A percentile compares a stretch with the other conserved stretches of the same genome.
Conservation (phyloP, 441 rosid genomes). For the Syzygium syzygioides region DNA sequence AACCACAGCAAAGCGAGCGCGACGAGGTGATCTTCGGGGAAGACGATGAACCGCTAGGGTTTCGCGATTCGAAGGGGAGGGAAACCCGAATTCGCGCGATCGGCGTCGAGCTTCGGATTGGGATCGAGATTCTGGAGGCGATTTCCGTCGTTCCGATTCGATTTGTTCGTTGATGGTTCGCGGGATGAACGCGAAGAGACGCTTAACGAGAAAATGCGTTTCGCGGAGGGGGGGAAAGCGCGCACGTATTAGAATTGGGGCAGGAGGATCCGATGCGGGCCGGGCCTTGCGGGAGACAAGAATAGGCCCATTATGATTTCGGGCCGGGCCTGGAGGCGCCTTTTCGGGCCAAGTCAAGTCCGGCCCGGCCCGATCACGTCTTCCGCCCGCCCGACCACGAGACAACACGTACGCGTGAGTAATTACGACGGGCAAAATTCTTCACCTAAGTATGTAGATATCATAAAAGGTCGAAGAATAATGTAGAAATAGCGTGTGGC, state of each 20-base stretch:
- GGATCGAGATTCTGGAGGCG: background rate
- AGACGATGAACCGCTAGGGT: background rate
- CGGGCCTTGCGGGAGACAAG: background rate
- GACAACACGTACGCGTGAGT: background rate
- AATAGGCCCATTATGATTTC: background rate
- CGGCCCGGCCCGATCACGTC: background rate
- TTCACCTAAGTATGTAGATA: background rate
- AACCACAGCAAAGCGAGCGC: background rate
- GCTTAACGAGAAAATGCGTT: background rate
- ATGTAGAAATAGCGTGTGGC: background rate
- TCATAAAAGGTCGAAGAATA: accelerated
- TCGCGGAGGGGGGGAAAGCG: background rate
- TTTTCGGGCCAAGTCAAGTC: background rate
- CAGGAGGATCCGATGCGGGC: background rate
- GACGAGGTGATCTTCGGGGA: background rate
- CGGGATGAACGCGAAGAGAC: background rate
- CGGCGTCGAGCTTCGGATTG: background rate
- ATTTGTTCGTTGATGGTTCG: background rate
- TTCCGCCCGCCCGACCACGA: background rate
- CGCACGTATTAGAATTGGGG: background rate
- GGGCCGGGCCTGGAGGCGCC: background rate
- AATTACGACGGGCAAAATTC: accelerated
- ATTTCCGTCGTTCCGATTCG: background rate
- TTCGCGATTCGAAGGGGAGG: background rate
- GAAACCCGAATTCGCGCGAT: background rate